Conservation (phyloP, 371 early-diverging fungal genomes). For the Mucor sp. region DNA sequence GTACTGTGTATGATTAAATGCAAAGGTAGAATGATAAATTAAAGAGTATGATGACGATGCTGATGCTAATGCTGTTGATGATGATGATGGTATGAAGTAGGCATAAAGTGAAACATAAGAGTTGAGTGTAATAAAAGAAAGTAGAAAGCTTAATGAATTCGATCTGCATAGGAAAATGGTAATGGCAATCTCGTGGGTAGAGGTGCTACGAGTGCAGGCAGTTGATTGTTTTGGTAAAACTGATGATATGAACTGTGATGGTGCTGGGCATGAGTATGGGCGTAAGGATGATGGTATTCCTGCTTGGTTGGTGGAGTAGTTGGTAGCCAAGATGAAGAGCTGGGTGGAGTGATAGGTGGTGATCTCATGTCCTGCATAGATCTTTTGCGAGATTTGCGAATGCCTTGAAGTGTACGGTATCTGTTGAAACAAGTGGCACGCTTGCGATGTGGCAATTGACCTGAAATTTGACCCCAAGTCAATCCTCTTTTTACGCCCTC, state of each 20-base stretch:
- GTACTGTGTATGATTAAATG: neutral
- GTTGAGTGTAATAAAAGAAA: neutral
- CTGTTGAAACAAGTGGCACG: conserved; percentile 56
- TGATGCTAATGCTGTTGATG: conserved; percentile 2
- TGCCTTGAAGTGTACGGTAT: conserved; percentile 51
- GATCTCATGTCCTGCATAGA: conserved; percentile 24
- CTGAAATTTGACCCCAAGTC: conserved; percentile 56
- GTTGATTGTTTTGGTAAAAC: neutral
- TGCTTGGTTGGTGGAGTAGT: conserved; percentile 14
- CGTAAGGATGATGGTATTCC: conserved; percentile 6
- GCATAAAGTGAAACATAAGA: conserved; percentile 1
- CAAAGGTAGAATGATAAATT: conserved; percentile 6
- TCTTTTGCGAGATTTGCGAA: conserved; percentile 50
- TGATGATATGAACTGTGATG: neutral
- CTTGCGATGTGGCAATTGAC: conserved; percentile 53
- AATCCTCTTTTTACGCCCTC: conserved; percentile 52
- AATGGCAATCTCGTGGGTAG: conserved; percentile 21
- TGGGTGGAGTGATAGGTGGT: conserved; percentile 23
- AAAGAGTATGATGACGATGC: conserved; percentile 3
- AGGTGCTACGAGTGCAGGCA: conserved; percentile 26
- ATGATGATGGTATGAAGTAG: neutral
- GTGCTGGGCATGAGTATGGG: neutral
- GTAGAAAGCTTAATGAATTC: conserved; percentile 17
- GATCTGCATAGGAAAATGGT: conserved; percentile 20
- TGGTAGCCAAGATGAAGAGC: conserved; percentile 21